Evolutionary conservation across 352 stramenopile species (phyloP), one percentile per base, ranked within the genome.

Genomic region (Peronospora farinosa): DNA sequence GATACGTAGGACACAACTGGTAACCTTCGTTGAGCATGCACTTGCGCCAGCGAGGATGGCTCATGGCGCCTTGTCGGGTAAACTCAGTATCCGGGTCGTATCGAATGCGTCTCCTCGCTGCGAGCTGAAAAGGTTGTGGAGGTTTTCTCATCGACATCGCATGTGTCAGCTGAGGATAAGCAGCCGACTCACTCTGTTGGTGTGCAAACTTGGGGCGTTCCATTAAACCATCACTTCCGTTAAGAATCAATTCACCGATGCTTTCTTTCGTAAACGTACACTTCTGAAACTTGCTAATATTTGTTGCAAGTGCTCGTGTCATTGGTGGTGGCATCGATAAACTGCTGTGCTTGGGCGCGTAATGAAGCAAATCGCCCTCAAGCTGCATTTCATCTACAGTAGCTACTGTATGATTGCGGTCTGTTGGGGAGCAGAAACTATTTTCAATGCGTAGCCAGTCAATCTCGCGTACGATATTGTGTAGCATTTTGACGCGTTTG

Each of bases 401-500:
- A 12, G 77, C 60, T 17, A 82, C 55, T n/a, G 56, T 57, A 54
- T 92, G 80, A 41, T 90, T 90, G 8, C 86, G 51, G 47, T 92
- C 79, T 13, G 67, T 70, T 7, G 81, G 78, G 0, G 78, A 78
- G 51, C 79, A 92, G 25, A 92, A 92, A 28, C 72, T 85, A 63
- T 92, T 92, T 60, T 92, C 82, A 28, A 88, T 54, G 15, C 74
- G 81, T 30, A 92, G 70, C 82, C 82, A 92, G 33, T 90, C 78
- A 44, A 92, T 88, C 47, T 92, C 82, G 1, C 57, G 63, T 15
- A 92, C 75, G 19, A 92, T 84, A 51, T 89, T 84, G 44, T 83
- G 65, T 31, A 92, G 47, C 35, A 76, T 79, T 51, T 88, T 87
- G 51, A 87, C 74, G n/a, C 82, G 78, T 47, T 90, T 92, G 27